Evolutionary conservation across 169 alveolate genomes (phyloP).

Genomic region (Fabrea salina): DNA sequence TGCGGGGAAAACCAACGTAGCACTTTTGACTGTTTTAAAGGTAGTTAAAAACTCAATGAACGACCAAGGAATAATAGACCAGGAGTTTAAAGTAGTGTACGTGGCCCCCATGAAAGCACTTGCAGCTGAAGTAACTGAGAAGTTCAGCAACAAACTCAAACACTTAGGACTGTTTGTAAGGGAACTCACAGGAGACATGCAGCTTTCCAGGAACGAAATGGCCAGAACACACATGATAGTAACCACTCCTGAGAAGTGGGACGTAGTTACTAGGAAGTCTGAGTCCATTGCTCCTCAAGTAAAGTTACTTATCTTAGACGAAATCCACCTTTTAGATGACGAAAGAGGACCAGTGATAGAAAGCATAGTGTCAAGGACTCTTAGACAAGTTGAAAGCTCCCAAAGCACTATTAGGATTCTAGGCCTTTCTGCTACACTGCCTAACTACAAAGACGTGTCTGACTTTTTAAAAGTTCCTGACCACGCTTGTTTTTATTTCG

Average conservation of each 20-base stretch:
- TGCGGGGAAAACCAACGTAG: slow-evolving; percentile 89
- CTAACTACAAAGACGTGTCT: slow-evolving; percentile 86
- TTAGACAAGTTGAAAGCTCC: slow-evolving; percentile 72
- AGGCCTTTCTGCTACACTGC: slow-evolving; percentile 86
- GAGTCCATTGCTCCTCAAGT: slow-evolving; percentile 76
- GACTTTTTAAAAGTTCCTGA: slow-evolving; percentile 75
- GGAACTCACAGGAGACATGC: slow-evolving; percentile 88
- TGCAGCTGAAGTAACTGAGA: slow-evolving; percentile 87
- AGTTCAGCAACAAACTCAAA: slow-evolving; percentile 66
- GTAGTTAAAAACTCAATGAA: slow-evolving; percentile 68
- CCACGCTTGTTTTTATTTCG: slow-evolving; percentile 77
- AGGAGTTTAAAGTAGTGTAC: slow-evolving; percentile 90
- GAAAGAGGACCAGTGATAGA: slow-evolving; percentile 89
- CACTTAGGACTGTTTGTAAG: slow-evolving; percentile 66
- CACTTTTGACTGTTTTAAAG: slow-evolving; percentile 75
- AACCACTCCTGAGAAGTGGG: slow-evolving; percentile 91
- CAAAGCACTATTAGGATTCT: slow-evolving; percentile 86
- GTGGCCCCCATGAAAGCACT: slow-evolving; percentile 99
- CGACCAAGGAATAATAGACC: slow-evolving; percentile 81
- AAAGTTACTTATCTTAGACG: slow-evolving; percentile 83
- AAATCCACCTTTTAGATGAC: slow-evolving; percentile 85
- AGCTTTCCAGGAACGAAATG: slow-evolving; percentile 74
- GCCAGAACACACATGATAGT: slow-evolving; percentile 82
- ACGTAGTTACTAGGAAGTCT: slow-evolving; percentile 83
- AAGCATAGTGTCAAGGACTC: slow-evolving; percentile 83